These are phyloP conservation scores for Globisporangium spinosum DNA, from an alignment of 352 stramenopile species.

Conservation along the genomic window DNA sequence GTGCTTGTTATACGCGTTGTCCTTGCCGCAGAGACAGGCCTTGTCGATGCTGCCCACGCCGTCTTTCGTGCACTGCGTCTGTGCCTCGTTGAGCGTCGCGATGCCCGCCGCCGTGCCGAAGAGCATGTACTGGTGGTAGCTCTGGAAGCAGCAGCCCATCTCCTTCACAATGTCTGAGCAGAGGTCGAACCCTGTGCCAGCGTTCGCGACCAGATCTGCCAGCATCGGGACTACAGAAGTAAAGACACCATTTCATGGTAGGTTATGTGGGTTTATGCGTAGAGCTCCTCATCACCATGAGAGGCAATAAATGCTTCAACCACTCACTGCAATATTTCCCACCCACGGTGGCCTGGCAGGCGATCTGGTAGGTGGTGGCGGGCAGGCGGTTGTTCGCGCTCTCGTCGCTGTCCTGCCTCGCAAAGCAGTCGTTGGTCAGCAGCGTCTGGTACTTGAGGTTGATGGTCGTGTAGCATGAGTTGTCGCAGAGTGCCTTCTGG, in stretches of 20 bases:
- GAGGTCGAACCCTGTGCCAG: constrained; percentile 50
- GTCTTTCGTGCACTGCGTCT: constrained; percentile 42
- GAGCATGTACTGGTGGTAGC: constrained; percentile 73
- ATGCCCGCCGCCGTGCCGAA: constrained; percentile 50
- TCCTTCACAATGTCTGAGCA: constrained; percentile 69
- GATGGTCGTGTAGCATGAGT: constrained; percentile 53
- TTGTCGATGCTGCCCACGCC: constrained; percentile 38
- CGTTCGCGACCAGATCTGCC: constrained; percentile 40
- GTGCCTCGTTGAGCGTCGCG: constrained; percentile 40
- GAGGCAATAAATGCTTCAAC: neutral
- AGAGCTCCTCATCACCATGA: neutral
- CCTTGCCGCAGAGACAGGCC: constrained; percentile 43
- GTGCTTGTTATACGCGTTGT: constrained; percentile 54
- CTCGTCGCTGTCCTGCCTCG: constrained; percentile 47
- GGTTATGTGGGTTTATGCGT: neutral
- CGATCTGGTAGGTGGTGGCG: constrained; percentile 66
- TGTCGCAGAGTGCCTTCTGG: constrained; percentile 56
- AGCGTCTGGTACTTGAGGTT: constrained; percentile 63
- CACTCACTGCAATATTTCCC: constrained; percentile 76
- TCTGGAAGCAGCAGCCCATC: constrained; percentile 81
- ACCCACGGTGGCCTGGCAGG: constrained; percentile 46
- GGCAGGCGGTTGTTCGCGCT: constrained; percentile 50
- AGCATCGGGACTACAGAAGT: constrained; percentile 48
- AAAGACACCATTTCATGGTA: neutral
- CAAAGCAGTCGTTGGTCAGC: constrained; percentile 66